A percentile compares a stretch with the other conserved stretches of the same genome.
Evolutionary conservation across 2,329 filamentous ascomycete genomes (phyloP).

Genomic region (Harringtonia aguacate): DNA sequence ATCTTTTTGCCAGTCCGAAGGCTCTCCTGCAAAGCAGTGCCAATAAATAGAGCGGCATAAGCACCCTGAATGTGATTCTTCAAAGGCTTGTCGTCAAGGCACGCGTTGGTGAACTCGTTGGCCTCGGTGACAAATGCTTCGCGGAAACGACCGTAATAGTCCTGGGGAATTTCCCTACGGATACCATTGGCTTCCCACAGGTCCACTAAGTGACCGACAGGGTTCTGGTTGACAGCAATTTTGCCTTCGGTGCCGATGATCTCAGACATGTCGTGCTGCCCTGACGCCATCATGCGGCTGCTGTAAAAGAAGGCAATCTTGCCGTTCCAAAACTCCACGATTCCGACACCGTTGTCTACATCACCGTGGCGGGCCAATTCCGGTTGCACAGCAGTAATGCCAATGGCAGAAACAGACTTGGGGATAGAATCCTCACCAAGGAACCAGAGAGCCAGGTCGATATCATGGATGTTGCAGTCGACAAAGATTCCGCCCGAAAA

Average conservation of each 20-base stretch:
- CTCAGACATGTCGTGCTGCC: slow-evolving; percentile 5
- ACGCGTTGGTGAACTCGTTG: slow-evolving; percentile 2
- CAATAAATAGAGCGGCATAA: background rate
- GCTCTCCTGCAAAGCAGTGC: background rate
- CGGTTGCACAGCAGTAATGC: slow-evolving; percentile 2
- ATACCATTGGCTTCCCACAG: background rate
- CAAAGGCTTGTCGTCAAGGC: slow-evolving; percentile 2
- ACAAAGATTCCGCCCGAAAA: slow-evolving; percentile 5
- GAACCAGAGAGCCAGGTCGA: slow-evolving; percentile 4
- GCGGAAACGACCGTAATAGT: slow-evolving; percentile 5
- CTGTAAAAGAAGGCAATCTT: slow-evolving; percentile 4
- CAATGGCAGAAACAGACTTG: background rate
- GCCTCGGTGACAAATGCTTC: slow-evolving; percentile 1
- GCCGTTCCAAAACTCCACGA: slow-evolving; percentile 4
- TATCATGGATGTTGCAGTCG: slow-evolving; percentile 6
- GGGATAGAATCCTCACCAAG: background rate
- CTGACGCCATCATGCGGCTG: slow-evolving; percentile 4
- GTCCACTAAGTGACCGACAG: slow-evolving; percentile 1
- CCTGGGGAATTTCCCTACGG: background rate
- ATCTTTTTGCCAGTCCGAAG: slow-evolving; percentile 1
- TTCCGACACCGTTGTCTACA: slow-evolving; percentile 4
- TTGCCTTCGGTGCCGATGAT: slow-evolving; percentile 5
- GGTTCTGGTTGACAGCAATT: slow-evolving; percentile 1
- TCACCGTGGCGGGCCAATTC: background rate
- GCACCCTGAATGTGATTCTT: background rate